phyloP scores from a whole-genome alignment of 2,329 filamentous ascomycete species.

The Leptoxyphium fumago region DNA sequence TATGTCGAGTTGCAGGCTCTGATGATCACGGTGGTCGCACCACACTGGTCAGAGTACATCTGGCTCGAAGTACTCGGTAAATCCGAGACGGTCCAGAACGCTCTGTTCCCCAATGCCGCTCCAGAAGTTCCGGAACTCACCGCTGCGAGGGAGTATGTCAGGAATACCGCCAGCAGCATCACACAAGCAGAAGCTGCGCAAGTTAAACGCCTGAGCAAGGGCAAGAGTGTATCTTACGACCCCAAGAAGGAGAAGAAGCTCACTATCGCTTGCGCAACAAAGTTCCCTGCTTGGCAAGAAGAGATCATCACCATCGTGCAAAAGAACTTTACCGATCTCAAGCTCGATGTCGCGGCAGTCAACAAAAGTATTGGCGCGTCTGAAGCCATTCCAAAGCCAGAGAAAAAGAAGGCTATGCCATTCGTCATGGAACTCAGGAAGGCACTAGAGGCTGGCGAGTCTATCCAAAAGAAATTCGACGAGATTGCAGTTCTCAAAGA shows the following conservation, averaged over 20 bases:
- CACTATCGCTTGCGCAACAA: slow-evolving; percentile 65
- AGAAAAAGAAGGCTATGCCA: slow-evolving; percentile 97
- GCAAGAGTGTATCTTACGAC: slow-evolving; percentile 73
- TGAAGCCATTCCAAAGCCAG: slow-evolving; percentile 59
- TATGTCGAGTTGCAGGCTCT: slow-evolving; percentile 82
- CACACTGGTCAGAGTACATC: slow-evolving; percentile 89
- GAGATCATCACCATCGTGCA: slow-evolving; percentile 73
- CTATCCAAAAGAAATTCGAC: slow-evolving; percentile 76
- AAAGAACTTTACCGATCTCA: slow-evolving; percentile 50
- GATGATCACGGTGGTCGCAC: slow-evolving; percentile 68
- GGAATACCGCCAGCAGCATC: slow-evolving; percentile 59
- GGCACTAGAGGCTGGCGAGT: slow-evolving; percentile 49
- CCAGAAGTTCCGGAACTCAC: slow-evolving; percentile 52
- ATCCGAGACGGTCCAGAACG: slow-evolving; percentile 61
- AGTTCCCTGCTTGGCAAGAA: slow-evolving; percentile 81
- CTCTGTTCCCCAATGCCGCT: slow-evolving; percentile 57
- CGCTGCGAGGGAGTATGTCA: slow-evolving; percentile 71
- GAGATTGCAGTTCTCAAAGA: slow-evolving; percentile 61
- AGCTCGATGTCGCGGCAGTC: slow-evolving; percentile 66
- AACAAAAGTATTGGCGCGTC: slow-evolving; percentile 31
- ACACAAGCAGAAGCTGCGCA: slow-evolving; percentile 71
- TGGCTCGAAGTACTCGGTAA: slow-evolving; percentile 83
- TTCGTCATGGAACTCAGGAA: slow-evolving; percentile 83
- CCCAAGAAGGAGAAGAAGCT: slow-evolving; percentile 86
- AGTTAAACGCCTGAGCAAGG: slow-evolving; percentile 83